Evolutionary conservation across 2,329 filamentous ascomycete species (phyloP).

Genomic region (Epicoccum nigrum): DNA sequence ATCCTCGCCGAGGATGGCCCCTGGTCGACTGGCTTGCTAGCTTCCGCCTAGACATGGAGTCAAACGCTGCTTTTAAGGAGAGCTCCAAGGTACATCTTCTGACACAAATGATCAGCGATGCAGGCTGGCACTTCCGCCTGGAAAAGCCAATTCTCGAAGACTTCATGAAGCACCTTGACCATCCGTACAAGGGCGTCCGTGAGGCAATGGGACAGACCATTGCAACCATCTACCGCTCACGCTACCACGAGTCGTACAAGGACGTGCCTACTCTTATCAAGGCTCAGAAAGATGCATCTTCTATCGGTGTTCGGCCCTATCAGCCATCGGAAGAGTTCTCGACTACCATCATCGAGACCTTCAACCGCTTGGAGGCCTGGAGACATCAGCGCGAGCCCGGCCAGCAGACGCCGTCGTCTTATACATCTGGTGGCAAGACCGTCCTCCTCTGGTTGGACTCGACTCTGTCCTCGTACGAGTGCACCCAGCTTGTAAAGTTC

Average conservation of each 20-base stretch:
- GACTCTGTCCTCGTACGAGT: conserved; percentile 89
- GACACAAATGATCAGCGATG: conserved; percentile 84
- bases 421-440: conserved; percentile 95
- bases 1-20: conserved; percentile 86
- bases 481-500: conserved; percentile 86
- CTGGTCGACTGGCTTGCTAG: conserved; percentile 80
- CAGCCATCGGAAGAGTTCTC: conserved; percentile 76
- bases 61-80: conserved; percentile 98
- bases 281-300: conserved; percentile 77
- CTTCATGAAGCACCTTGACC: conserved; percentile 89
- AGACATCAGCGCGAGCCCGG: conserved; percentile 81
- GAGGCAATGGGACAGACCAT: conserved; percentile 93
- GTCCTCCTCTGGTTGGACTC: conserved; percentile 94
- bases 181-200: conserved; percentile 96
- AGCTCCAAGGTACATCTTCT: conserved; percentile 93
- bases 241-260: conserved; percentile 92
- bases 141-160: conserved; percentile 87
- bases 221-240: conserved; percentile 84
- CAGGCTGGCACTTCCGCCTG: conserved; percentile 94
- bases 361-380: conserved; percentile 83
- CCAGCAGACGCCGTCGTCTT: conserved; percentile 90
- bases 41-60: conserved; percentile 91
- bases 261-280: conserved; percentile 77
- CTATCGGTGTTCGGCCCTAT: conserved; percentile 85
- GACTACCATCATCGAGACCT: conserved; percentile 74